Base-by-base conservation (phyloP, 2,329 filamentous ascomycete species). In the Lasiodiplodia theobromae region DNA sequence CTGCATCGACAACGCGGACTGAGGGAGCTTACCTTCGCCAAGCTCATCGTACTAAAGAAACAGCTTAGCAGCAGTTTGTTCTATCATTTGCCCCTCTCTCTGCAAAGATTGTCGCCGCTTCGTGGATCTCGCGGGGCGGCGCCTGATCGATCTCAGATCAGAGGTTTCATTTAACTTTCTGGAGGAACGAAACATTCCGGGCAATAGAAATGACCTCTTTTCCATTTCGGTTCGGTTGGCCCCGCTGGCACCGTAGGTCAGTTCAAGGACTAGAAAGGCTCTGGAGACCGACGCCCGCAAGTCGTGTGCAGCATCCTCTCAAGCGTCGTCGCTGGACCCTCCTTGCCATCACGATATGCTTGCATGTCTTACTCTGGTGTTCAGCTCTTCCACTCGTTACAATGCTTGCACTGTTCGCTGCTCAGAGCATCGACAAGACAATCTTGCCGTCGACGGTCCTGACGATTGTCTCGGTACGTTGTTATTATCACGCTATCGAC, bases 351-450 rank as follows among this genome's bases (percentile, higher is more conserved):
- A 77, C 77, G 3, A 65, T 74, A 28, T 74, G 77, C 38, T 72
- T 81, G 7, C 77, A 80, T 64, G 70, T 75, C 21, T 69, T 80
- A 31, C 71, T 80, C 18, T 79, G 76, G 76, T 76, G 72, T 67
- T 77, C 79, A 12, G 21, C 78, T 12, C 28, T 75, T 18, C 74
- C 76, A 60, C 66, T 77, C 31, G 67, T 72, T n/a, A 69, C 72
- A 0, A 71, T 76, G n/a, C 47, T 79, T 11, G 77, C 75, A 40
- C 71, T 78, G 67, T 71, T 79, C 38, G 74, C 70, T 8, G 71
- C 74, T 1, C 74, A 75, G 64, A 70, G 73, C 6, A 68, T 70
- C 6, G 78, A 80, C 51, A 69, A 63, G 4, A 76, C 73, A 5
- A 76, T 74, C 49, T 70, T 77, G 51, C 70, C 76, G 4, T 74